Evolutionary conservation across 2,329 filamentous ascomycete genomes (phyloP).

Genomic region (Thelonectria discophora): DNA sequence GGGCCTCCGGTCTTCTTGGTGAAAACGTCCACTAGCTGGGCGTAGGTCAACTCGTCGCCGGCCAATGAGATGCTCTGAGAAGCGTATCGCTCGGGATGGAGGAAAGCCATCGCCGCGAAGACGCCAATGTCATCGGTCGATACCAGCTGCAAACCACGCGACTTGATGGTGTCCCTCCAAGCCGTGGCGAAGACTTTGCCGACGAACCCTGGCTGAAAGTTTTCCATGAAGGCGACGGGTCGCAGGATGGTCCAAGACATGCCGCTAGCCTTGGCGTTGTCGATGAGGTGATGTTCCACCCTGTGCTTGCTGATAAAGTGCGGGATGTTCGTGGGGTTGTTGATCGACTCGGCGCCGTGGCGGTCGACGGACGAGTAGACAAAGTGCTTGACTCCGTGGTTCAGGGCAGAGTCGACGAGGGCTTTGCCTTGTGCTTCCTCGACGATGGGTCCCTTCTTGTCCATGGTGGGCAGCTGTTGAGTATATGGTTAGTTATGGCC

Average conservation of each 20-base stretch:
- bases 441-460: constrained; percentile 24
- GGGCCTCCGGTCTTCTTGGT: constrained; percentile 43
- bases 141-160: constrained; percentile 37
- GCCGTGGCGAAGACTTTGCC: constrained; percentile 46
- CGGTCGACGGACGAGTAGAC: constrained; percentile 71
- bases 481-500: not conserved
- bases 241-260: constrained; percentile 51
- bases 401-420: constrained; percentile 63
- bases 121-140: constrained; percentile 49
- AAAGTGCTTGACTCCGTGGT: constrained; percentile 64
- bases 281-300: constrained; percentile 68
- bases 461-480: constrained; percentile 17
- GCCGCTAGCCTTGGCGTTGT: constrained; percentile 44
- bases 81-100: constrained; percentile 44
- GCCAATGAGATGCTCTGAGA: constrained; percentile 49
- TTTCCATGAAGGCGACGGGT: constrained; percentile 54
- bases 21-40: constrained; percentile 45
- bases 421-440: constrained; percentile 60
- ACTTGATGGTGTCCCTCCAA: constrained; percentile 44
- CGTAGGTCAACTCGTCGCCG: constrained; percentile 51
- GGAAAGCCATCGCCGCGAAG: constrained; percentile 50
- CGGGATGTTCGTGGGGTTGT: constrained; percentile 63
- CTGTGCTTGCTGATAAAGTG: constrained; percentile 69
- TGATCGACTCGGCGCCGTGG: constrained; percentile 60
- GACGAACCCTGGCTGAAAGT: constrained; percentile 44